Base-by-base conservation (phyloP, 441 rosid genomes). In the Jatropha podagrica region DNA sequence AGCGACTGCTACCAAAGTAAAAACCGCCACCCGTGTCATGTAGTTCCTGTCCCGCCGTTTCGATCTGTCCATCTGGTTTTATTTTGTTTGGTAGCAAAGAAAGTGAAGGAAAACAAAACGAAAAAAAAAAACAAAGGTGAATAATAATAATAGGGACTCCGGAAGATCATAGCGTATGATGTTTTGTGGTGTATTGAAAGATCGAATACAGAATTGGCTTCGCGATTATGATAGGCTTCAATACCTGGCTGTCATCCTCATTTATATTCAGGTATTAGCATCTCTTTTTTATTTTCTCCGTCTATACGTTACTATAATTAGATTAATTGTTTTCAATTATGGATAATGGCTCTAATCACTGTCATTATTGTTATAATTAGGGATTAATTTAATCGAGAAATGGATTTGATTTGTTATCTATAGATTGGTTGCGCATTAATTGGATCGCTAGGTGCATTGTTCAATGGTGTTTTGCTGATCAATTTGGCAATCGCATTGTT, bases 361-460 rank as follows among this genome's bases (percentile, higher is more conserved):
- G 13, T 61, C 8, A 61, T 59, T 59, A 23, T 59, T 26, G 32
- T 59, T 23, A 13, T 10, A 59, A 26, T 61, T 61, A 61, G 65
- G 65, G 65, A 26, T 61, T 61, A 61, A 61, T 27, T 27, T 61
- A 12, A 9, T 61, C 13, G 0, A 7, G 62, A 23, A 55, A 55
- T 55, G 60, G 14, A 58, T 58, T 58, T 71, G 26, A 52, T 74
- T 61, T 69, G 26, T 59, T 26, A 56, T 67, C 12, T 14, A 32
- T 56, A 96, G 99, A 96, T 96, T 80, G 97, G 91, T 1, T 92
- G 98, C 79, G 91, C 97, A 1, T 74, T 96, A 83, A 86, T 96
- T 74, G 98, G 98, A 86, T 92, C 97, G 14, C 83, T 94, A 3
- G 98, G 95, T 7, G 96, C 96, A 58, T 84, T 88, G 81, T 94